Conservation (phyloP, 805 yeast species). For the Suhomyces prunicola region DNA sequence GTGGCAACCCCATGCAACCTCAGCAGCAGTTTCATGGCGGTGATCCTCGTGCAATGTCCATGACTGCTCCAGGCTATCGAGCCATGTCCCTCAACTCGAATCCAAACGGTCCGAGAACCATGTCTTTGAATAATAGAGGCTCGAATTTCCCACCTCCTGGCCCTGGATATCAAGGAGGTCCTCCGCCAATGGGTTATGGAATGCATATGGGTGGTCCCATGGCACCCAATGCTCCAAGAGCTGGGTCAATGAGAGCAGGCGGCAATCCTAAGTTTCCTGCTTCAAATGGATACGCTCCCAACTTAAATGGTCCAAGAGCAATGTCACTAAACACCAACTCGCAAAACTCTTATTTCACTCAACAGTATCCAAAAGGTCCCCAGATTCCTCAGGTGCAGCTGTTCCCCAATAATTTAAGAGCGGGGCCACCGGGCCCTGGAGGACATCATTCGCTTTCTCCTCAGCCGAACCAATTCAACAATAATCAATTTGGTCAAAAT, state of each 20-base stretch:
- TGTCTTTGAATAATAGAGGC: constrained; percentile 19
- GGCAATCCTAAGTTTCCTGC: constrained; percentile 3
- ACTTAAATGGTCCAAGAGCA: constrained; percentile 10
- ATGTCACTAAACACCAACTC: constrained; percentile 11
- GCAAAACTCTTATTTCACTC: constrained; percentile 3
- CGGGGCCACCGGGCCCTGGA: background rate
- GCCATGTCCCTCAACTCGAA: constrained; percentile 12
- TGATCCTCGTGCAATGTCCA: constrained; percentile 15
- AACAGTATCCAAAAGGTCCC: constrained; percentile 7
- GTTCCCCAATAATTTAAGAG: constrained; percentile 1
- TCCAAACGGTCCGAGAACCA: constrained; percentile 28
- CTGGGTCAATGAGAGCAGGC: constrained; percentile 8
- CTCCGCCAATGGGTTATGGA: constrained; percentile 1
- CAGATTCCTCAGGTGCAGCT: constrained; percentile 6
- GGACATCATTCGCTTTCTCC: background rate
- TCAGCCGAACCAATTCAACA: constrained; percentile 1
- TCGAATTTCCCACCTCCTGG: constrained; percentile 7
- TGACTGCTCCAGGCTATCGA: constrained; percentile 6
- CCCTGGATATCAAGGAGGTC: background rate
- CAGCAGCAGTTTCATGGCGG: constrained; percentile 4
- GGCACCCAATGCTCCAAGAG: constrained; percentile 9
- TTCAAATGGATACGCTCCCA: background rate
- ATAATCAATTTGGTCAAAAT: background rate
- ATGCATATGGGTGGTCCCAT: constrained; percentile 2
- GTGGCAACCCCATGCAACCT: constrained; percentile 28